A percentile compares a stretch with the other conserved stretches of the same genome.
phyloP scores from a whole-genome alignment of 495 filamentous ascomycete genomes.

The Trichoderma orchidacearum region DNA sequence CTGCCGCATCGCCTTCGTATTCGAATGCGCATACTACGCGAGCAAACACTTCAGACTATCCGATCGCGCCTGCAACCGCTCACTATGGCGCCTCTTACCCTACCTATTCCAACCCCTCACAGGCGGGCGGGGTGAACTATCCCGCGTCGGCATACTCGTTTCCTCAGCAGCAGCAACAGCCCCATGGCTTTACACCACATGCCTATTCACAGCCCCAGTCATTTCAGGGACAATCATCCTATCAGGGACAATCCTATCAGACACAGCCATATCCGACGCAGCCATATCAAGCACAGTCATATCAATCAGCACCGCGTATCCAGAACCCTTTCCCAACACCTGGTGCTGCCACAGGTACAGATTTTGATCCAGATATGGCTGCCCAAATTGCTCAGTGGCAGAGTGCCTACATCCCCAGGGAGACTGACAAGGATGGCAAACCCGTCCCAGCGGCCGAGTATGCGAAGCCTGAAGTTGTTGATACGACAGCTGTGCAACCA shows the following conservation, averaged over 20 bases:
- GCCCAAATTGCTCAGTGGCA: slow-evolving; percentile 96
- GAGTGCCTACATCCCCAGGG: slow-evolving; percentile 63
- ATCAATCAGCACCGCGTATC: slow-evolving; percentile 55
- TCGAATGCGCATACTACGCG: slow-evolving; percentile 11
- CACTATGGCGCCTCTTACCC: slow-evolving; percentile 22
- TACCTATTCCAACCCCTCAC: slow-evolving; percentile 13
- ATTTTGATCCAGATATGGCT: slow-evolving; percentile 71
- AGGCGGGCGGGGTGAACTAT: slow-evolving; percentile 14
- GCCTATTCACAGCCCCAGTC: slow-evolving; percentile 13
- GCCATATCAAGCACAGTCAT: slow-evolving; percentile 16
- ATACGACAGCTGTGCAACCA: slow-evolving; percentile 26
- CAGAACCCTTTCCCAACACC: slow-evolving; percentile 75
- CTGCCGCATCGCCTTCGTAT: slow-evolving; percentile 16
- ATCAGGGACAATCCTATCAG: slow-evolving; percentile 12
- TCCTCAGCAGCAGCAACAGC: slow-evolving; percentile 20
- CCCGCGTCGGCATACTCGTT: slow-evolving; percentile 24
- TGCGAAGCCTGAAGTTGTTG: slow-evolving; percentile 21
- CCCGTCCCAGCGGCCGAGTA: slow-evolving; percentile 24
- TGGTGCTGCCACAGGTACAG: slow-evolving; percentile 27
- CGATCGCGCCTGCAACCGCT: slow-evolving; percentile 15
- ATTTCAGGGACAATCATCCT: slow-evolving; percentile 18
- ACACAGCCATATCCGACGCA: slow-evolving; percentile 24
- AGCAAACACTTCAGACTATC: slow-evolving; percentile 12
- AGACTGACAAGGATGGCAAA: slow-evolving; percentile 15
- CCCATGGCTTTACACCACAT: slow-evolving; percentile 32